Base-by-base conservation (phyloP, 257 asterid species). In the Dorcoceras hygrometricum region DNA sequence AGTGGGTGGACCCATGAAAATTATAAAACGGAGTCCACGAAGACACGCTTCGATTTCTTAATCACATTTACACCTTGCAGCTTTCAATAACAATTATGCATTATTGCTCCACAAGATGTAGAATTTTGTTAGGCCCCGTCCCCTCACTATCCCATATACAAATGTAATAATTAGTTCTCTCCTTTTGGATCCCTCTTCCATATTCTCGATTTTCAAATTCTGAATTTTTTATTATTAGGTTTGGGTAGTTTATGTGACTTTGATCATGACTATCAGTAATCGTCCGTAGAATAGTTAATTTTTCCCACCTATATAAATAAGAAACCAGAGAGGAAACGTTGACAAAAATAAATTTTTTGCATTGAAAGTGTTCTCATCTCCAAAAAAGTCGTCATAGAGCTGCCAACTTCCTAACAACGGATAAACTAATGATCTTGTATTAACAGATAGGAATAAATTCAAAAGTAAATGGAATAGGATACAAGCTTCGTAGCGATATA, bases 1-100 rank as follows among this genome's bases (percentile, higher is more conserved):
- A 73, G 76, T 56, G 70, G 78, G 70, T 82, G 90, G 98, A 65
- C 82, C 95, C 83, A 79, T 80, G 91, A 89, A 85, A 88, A 82
- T 87, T 71, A 79, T 76, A 73, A 83, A 88, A 88, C 87, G 84
- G 77, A 88, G 85, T 88, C 83, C 76, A 79, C 87, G 81, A 84
- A 69, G 80, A 79, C 94, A 75, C 62, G 77, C 84, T 80, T 83
- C 79, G 71, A 67, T 75, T 86, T 76, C 78, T 76, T 79, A 73
- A 82, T 81, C 81, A 67, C 80, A 57, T 79, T 68, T 85, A 87
- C 85, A 82, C 79, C 81, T 78, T 75, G 54, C 83, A 77, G 65
- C 72, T 80, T 76, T 63, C 77, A 67, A 73, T 68, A 72, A 76
- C 76, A 83, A 81, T 79, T 58, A 69, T 71, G 71, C 85, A 88